phyloP scores from a whole-genome alignment of 768 basidiomycete genomes.

The Kwoniella europaea region DNA sequence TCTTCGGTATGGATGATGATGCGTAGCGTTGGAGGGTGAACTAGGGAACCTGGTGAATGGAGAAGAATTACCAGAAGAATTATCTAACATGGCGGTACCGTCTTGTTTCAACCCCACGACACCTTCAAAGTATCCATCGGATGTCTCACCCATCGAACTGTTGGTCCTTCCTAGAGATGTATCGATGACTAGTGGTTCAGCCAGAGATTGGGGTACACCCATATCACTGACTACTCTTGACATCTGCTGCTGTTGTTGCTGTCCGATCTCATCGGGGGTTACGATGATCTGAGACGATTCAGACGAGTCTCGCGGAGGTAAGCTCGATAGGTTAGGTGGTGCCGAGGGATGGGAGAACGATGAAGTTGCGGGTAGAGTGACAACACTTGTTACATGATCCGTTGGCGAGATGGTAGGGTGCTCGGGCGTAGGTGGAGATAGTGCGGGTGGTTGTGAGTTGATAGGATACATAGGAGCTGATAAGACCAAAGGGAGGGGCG shows the following conservation, averaged over 20 bases:
- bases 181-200: slow-evolving; percentile 40
- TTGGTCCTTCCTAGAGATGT: slow-evolving; percentile 21
- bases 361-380: slow-evolving; percentile 1
- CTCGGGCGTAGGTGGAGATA: slow-evolving; percentile 45
- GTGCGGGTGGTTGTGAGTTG: slow-evolving; percentile 32
- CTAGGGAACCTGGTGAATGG: slow-evolving; percentile 28
- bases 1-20: slow-evolving; percentile 40
- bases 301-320: slow-evolving; percentile 38
- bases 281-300: slow-evolving; percentile 42
- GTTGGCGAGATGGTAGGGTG: slow-evolving; percentile 26
- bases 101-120: slow-evolving; percentile 45
- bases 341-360: slow-evolving; percentile 42
- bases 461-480: slow-evolving; percentile 47
- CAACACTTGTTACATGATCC: not conserved
- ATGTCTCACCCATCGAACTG: slow-evolving; percentile 24
- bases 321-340: slow-evolving; percentile 33
- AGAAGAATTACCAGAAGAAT: slow-evolving; percentile 17
- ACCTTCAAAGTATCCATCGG: slow-evolving; percentile 50
- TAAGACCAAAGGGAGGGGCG: not conserved
- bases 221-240: slow-evolving; percentile 11
- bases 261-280: slow-evolving; percentile 40
- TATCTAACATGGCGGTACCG: slow-evolving; percentile 40
- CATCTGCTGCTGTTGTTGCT: slow-evolving; percentile 27
- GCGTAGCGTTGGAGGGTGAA: slow-evolving; percentile 22
- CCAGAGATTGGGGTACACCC: slow-evolving; percentile 24